phyloP scores from a whole-genome alignment of 192 early-diverging fungal species.

The Linnemannia schmuckeri region DNA sequence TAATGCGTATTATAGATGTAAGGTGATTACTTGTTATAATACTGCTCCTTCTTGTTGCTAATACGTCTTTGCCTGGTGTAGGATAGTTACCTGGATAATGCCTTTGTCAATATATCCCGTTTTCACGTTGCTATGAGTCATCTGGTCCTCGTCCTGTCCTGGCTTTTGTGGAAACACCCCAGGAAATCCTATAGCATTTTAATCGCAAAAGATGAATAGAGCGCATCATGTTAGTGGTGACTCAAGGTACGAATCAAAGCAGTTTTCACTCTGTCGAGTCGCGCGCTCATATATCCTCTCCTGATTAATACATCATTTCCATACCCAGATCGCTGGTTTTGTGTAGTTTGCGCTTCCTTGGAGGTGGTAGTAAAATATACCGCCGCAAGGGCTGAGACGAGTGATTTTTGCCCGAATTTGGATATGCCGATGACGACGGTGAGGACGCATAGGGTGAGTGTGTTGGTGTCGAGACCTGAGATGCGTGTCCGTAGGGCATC shows the following conservation, averaged over 20 bases:
- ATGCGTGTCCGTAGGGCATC: constrained; percentile 35
- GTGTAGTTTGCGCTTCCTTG: constrained; percentile 47
- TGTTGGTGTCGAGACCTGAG: constrained; percentile 42
- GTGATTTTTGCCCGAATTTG: constrained; percentile 49
- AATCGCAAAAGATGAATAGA: not conserved
- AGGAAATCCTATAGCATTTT: constrained; percentile 57
- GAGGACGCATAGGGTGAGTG: constrained; percentile 64
- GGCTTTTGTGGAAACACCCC: constrained; percentile 72
- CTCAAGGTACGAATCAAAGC: too few relatives aligned
- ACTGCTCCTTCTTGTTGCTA: constrained; percentile 60
- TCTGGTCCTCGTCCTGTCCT: constrained; percentile 66
- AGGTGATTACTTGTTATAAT: constrained; percentile 51
- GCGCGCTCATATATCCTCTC: too few relatives aligned
- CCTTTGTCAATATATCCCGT: constrained; percentile 72
- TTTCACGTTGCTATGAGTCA: constrained; percentile 74
- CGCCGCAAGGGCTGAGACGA: constrained; percentile 55
- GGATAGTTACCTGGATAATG: constrained; percentile 36
- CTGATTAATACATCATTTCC: not conserved
- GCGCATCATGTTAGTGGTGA: not conserved
- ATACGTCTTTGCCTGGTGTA: not conserved
- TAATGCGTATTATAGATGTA: constrained; percentile 58
- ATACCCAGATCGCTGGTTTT: constrained; percentile 59
- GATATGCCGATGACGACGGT: constrained; percentile 60
- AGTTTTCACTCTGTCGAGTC: too few relatives aligned
- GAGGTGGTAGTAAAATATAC: constrained; percentile 62